These are phyloP conservation scores for Ceratocystis variospora DNA, from an alignment of 2,329 filamentous ascomycete species.

Conservation along the genomic window DNA sequence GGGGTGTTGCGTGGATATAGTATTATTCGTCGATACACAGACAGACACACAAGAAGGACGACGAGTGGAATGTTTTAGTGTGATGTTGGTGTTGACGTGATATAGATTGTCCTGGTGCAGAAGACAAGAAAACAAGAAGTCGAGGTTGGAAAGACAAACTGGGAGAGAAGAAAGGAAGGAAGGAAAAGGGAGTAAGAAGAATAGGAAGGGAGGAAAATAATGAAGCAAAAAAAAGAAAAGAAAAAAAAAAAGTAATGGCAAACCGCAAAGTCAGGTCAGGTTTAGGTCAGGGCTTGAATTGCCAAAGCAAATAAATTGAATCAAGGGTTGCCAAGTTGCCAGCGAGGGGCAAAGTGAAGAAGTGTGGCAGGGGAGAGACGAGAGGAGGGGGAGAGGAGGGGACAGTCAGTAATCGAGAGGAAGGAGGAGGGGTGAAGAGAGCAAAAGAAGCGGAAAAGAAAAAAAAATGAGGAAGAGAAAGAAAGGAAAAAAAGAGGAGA, in stretches of 20 bases:
- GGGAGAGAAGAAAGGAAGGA: background rate
- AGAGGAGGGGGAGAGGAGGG: constrained; percentile 5
- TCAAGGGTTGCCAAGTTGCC: constrained; percentile 5
- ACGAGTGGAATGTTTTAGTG: background rate
- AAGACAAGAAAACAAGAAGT: background rate
- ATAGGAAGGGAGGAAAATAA: background rate
- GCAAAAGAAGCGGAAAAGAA: constrained; percentile 15
- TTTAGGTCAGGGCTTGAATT: background rate
- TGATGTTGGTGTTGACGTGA: background rate
- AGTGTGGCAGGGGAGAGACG: constrained; percentile 1
- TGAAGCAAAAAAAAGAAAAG: constrained; percentile 4
- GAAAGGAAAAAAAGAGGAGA: constrained; percentile 17
- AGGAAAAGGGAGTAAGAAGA: background rate
- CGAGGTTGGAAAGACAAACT: background rate
- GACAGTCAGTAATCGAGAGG: background rate
- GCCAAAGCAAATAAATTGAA: constrained; percentile 8
- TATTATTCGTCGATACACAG: background rate
- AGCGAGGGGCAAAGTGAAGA: constrained; percentile 10
- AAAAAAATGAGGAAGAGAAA: constrained; percentile 11
- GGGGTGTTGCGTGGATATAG: background rate
- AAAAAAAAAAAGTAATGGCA: constrained; percentile 1
- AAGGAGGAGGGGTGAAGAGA: constrained; percentile 9
- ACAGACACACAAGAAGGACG: background rate
- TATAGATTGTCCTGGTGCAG: background rate
- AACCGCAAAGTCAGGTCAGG: background rate